Evolutionary conservation across 768 basidiomycete genomes (phyloP).

Genomic region (Rhodocollybia butyracea): DNA sequence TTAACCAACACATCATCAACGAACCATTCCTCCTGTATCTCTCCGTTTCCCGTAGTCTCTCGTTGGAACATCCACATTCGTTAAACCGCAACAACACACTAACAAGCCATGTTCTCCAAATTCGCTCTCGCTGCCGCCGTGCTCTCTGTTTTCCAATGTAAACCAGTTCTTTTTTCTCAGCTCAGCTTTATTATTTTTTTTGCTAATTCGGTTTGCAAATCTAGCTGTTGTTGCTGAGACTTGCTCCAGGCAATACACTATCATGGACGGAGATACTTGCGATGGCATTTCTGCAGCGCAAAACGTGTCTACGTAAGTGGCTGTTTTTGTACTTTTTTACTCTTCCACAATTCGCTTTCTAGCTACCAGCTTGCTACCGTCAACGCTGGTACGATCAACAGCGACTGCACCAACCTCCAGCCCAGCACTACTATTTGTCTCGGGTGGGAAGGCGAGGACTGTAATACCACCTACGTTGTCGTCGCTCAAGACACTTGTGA

Average conservation of each 20-base stretch:
- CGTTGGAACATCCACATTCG: background rate
- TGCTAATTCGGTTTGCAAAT: background rate
- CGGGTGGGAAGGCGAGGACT: conserved; percentile 58
- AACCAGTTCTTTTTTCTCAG: background rate
- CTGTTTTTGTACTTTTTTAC: background rate
- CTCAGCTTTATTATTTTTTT: background rate
- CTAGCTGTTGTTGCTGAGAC: conserved; percentile 30
- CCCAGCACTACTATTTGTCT: conserved; percentile 57
- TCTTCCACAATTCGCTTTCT: background rate
- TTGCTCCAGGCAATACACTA: conserved; percentile 62
- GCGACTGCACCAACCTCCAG: conserved; percentile 55
- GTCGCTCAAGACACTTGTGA: conserved; percentile 55
- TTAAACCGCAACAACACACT: background rate
- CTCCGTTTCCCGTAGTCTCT: background rate
- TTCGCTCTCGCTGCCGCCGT: conserved; percentile 40
- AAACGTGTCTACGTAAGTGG: conserved; percentile 59
- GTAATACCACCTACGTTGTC: conserved; percentile 58
- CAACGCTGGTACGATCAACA: conserved; percentile 50
- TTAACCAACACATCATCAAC: background rate
- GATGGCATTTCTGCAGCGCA: conserved; percentile 61
- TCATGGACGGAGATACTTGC: conserved; percentile 58
- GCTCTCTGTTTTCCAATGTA: conserved; percentile 44
- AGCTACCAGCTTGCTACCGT: conserved; percentile 74
- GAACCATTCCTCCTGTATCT: background rate
- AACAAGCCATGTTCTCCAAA: conserved; percentile 3